A percentile compares a stretch with the other conserved stretches of the same genome.
Conservation (phyloP, 768 basidiomycete species). For the Pleurotus salmoneostramineus region DNA sequence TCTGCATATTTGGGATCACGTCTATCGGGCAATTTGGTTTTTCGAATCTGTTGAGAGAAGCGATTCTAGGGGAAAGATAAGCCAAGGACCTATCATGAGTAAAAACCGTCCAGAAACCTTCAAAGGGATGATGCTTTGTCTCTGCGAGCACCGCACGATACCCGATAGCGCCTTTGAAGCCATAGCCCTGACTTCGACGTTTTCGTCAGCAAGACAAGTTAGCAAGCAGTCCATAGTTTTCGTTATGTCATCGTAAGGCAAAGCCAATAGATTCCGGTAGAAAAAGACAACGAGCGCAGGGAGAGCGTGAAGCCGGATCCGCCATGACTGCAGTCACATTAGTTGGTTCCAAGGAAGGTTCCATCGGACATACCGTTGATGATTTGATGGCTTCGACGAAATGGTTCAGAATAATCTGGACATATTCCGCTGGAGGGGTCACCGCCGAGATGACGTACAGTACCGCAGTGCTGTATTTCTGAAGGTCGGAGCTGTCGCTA, state of each 20-base stretch:
- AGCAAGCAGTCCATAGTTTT: slow-evolving; percentile 81
- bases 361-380: slow-evolving; percentile 53
- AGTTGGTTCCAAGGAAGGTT: slow-evolving; percentile 4
- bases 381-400: slow-evolving; percentile 73
- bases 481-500: slow-evolving; percentile 80
- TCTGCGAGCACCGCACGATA: slow-evolving; percentile 86
- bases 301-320: slow-evolving; percentile 81
- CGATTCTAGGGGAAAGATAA: slow-evolving; percentile 52
- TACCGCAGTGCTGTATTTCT: slow-evolving; percentile 75
- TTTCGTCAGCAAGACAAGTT: slow-evolving; percentile 83
- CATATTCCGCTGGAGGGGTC: slow-evolving; percentile 64
- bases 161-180: slow-evolving; percentile 84
- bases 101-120: slow-evolving; percentile 46
- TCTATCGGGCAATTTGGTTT: slow-evolving; percentile 63
- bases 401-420: slow-evolving; percentile 54
- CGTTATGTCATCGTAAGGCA: slow-evolving; percentile 62
- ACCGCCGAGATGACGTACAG: slow-evolving; percentile 81
- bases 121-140: slow-evolving; percentile 78
- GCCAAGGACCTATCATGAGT: slow-evolving; percentile 4
- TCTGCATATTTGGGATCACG: slow-evolving; percentile 71
- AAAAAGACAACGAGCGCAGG: slow-evolving; percentile 90
- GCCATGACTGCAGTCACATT: slow-evolving; percentile 80
- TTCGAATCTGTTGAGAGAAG: slow-evolving; percentile 64
- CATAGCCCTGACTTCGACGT: slow-evolving; percentile 91
- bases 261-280: slow-evolving; percentile 81